Conservation (phyloP, 2,329 filamentous ascomycete species). For the Cylindrodendrum hubeiense region DNA sequence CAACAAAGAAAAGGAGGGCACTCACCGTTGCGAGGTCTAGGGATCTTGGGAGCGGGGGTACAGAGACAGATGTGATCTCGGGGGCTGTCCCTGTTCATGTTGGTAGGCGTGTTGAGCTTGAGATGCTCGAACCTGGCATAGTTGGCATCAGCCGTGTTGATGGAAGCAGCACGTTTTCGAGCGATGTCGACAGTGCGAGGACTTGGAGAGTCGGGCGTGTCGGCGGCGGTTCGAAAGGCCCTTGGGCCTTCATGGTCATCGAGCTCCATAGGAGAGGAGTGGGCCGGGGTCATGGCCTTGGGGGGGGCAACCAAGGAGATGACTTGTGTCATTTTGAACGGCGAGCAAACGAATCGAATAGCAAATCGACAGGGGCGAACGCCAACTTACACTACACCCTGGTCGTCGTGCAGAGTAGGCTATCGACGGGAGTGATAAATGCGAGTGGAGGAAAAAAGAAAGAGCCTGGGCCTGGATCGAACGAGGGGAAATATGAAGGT, state of each 20-base stretch:
- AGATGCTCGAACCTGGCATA: conserved; percentile 48
- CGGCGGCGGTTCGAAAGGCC: conserved; percentile 34
- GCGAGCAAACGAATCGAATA: conserved; percentile 35
- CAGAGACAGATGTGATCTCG: conserved; percentile 67
- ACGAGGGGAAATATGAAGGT: conserved; percentile 2
- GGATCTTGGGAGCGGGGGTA: conserved; percentile 68
- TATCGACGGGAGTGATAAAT: conserved; percentile 19
- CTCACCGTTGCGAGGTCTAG: conserved; percentile 71
- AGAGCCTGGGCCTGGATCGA: background rate
- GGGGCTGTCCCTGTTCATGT: conserved; percentile 46
- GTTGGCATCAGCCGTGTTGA: conserved; percentile 60
- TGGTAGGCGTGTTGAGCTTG: conserved; percentile 44
- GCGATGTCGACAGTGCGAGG: conserved; percentile 39
- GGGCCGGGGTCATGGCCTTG: conserved; percentile 42
- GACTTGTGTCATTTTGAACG: conserved; percentile 45
- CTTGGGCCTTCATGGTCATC: conserved; percentile 38
- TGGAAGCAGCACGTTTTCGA: conserved; percentile 60
- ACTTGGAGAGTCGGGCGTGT: conserved; percentile 42
- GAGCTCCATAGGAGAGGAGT: conserved; percentile 38
- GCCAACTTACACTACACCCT: conserved; percentile 22
- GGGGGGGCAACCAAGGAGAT: conserved; percentile 43
- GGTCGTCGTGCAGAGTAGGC: conserved; percentile 9
- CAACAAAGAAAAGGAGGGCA: conserved; percentile 35
- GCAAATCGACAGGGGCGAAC: conserved; percentile 18
- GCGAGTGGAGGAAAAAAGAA: conserved; percentile 11